These are phyloP conservation scores for Gossypium schwendimanii DNA, from an alignment of 441 rosid species.

Conservation along the genomic window DNA sequence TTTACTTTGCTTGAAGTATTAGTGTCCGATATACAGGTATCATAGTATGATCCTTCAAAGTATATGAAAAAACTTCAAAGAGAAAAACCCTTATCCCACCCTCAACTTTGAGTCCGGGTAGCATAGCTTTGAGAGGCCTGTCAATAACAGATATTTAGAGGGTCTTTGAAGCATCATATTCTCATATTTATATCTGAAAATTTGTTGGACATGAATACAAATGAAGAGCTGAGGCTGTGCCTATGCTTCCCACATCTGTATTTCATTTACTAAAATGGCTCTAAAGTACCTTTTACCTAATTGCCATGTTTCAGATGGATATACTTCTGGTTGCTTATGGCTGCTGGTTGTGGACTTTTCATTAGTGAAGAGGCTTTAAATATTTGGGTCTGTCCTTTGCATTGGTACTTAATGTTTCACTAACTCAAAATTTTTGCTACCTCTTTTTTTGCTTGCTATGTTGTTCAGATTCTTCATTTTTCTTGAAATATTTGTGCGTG, in stretches of 20 bases:
- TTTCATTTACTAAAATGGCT: conserved; percentile 1
- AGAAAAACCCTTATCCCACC: neutral
- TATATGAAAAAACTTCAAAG: neutral
- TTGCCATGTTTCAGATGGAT: conserved; percentile 52
- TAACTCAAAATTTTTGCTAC: conserved; percentile 14
- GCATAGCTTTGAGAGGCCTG: neutral
- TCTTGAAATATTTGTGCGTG: neutral
- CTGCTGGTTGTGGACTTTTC: conserved; percentile 83
- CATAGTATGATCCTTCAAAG: neutral
- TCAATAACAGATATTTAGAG: neutral
- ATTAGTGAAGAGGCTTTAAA: conserved; percentile 87
- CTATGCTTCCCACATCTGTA: neutral
- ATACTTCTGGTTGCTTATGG: conserved; percentile 91
- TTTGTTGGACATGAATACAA: neutral
- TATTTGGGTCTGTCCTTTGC: conserved; percentile 80
- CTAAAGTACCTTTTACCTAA: conserved; percentile 3
- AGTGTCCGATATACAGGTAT: neutral
- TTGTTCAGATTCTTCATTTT: neutral
- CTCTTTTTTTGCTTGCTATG: neutral
- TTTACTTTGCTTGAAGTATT: neutral
- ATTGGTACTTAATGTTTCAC: conserved; percentile 53
- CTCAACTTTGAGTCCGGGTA: neutral
- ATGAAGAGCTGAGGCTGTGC: neutral
- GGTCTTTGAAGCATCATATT: neutral
- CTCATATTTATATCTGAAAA: neutral